Conservation (phyloP, 495 filamentous ascomycete genomes). For the Talaromyces thailandensis region DNA sequence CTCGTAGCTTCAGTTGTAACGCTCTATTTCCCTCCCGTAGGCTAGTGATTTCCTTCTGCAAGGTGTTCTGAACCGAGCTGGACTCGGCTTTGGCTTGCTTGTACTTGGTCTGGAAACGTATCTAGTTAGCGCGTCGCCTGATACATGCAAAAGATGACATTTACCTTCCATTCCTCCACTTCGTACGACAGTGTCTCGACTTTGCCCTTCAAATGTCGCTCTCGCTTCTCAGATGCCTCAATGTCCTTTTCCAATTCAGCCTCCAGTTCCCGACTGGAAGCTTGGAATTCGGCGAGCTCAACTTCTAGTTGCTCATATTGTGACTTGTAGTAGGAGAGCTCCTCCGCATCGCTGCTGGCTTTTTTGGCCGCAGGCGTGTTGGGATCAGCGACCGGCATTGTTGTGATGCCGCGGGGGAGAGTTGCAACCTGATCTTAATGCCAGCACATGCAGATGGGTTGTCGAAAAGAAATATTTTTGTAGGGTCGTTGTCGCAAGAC, state of each 20-base stretch:
- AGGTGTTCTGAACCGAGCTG: constrained; percentile 65
- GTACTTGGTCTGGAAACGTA: constrained; percentile 68
- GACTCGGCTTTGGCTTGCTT: constrained; percentile 88
- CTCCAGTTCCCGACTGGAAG: constrained; percentile 88
- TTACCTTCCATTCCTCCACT: constrained; percentile 97
- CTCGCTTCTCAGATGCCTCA: constrained; percentile 88
- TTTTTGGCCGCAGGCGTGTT: constrained; percentile 56
- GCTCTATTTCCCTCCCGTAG: constrained; percentile 78
- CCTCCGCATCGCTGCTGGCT: constrained; percentile 50
- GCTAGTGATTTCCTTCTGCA: constrained; percentile 93
- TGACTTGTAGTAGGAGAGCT: constrained; percentile 84
- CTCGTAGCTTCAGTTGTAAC: constrained; percentile 72
- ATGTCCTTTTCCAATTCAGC: constrained; percentile 93
- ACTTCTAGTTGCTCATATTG: constrained; percentile 91
- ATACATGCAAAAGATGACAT: constrained; percentile 10
- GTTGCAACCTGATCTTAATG: constrained; percentile 10
- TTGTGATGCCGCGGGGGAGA: constrained; percentile 9
- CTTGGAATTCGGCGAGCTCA: constrained; percentile 89
- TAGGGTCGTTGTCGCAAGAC: background rate
- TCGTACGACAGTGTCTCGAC: constrained; percentile 76
- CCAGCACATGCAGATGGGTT: background rate
- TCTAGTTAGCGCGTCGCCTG: background rate
- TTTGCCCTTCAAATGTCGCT: constrained; percentile 76
- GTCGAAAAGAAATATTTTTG: background rate
- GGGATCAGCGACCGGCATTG: constrained; percentile 39